Evolutionary conservation across 1,139 yeast genomes (phyloP), one percentile per base, ranked within the genome.

Genomic region (Wickerhamomyces sp.): DNA sequence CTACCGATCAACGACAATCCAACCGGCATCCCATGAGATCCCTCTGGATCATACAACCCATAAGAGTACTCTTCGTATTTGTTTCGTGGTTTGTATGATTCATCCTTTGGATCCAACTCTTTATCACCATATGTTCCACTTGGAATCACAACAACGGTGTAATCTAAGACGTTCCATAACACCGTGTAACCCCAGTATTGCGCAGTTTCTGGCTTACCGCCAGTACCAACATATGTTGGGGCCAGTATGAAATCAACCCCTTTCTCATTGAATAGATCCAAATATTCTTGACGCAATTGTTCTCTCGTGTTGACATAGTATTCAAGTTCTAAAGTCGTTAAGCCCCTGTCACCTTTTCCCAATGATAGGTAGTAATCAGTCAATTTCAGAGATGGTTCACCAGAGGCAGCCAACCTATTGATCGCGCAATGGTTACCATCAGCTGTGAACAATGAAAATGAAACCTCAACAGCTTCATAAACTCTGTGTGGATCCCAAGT

Each of bases 151-250:
- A 81, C 73, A 36, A 81, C 72, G 41, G 89, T 85, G 56, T 78
- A 70, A 59, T 83, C 89, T 53, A 81, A 64, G 45, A 82, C 60
- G 60, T 82, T 83, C 72, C 79, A 84, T 53, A 84, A 73, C 0
- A 87, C 65, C 11, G 90, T 83, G 66, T 84, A 84, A 5, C 88
- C 83, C 93, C 94, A 84, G 64, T 83, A 82, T 60, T 75, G 77
- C 11, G 84, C 76, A 44, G 77, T 75, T 40, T 78, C 81, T 15
- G 82, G 79, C 43, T 73, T 76, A 23, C 91, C 89, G 7, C 94
- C 90, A 44, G 82, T 85, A 49, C 85, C 85, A 48, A 77, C 78
- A 60, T 82, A 81, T 7, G 81, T 73, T 40, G 95, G 94, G 44
- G 83, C 72, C 42, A 87, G 66, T 46, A 86, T 72, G 57, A 82